phyloP scores from a whole-genome alignment of 2,329 filamentous ascomycete species.

The Verruconis gallopava region DNA sequence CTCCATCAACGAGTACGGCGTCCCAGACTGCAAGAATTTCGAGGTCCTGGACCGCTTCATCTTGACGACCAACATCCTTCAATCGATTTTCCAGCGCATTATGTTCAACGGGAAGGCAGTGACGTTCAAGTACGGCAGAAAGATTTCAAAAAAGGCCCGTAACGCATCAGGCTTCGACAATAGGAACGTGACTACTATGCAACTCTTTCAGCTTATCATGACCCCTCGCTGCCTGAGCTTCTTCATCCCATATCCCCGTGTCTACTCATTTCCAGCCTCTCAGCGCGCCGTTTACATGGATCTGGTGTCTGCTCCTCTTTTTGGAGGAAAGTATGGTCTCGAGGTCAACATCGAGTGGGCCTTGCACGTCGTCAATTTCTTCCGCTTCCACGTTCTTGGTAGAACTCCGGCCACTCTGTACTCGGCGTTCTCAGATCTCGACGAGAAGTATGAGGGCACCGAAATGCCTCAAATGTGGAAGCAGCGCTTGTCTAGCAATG shows the following conservation, averaged over 20 bases:
- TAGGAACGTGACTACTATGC: not conserved
- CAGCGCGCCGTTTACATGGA: conserved; percentile 33
- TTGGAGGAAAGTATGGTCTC: conserved; percentile 23
- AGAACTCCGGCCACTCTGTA: conserved; percentile 25
- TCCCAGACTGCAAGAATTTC: conserved; percentile 18
- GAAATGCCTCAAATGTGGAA: conserved; percentile 33
- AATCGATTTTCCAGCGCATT: not conserved
- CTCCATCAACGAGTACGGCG: not conserved
- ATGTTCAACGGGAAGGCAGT: too few species aligned
- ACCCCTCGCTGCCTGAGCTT: conserved; percentile 13
- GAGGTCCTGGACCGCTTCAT: conserved; percentile 16
- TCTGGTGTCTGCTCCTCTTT: conserved; percentile 25
- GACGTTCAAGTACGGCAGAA: too few species aligned
- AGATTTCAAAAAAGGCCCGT: too few species aligned
- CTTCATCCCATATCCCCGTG: conserved; percentile 14
- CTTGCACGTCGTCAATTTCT: conserved; percentile 39
- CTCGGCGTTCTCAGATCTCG: conserved; percentile 20
- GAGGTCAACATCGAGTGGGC: conserved; percentile 34
- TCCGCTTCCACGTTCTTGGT: conserved; percentile 36
- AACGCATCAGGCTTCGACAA: not conserved
- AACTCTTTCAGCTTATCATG: conserved; percentile 18
- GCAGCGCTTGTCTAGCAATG: conserved; percentile 22
- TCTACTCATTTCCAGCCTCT: conserved; percentile 30
- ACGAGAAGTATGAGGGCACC: conserved; percentile 16
- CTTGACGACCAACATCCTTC: conserved; percentile 7